These are phyloP conservation scores for Lentinula aciculospora DNA, from an alignment of 768 basidiomycete species.

Conservation along the genomic window DNA sequence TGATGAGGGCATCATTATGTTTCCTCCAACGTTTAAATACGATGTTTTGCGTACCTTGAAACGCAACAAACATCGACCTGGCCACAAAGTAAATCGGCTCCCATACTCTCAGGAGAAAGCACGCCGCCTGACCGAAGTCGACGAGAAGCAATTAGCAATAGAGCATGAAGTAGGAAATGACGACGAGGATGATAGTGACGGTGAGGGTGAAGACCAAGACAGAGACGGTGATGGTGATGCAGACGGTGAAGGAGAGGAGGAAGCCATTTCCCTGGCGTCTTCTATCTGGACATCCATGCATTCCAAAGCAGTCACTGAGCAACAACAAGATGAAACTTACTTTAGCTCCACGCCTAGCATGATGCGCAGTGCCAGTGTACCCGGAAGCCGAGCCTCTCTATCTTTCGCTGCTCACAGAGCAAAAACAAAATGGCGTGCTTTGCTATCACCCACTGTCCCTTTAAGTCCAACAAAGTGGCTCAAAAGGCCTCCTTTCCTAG, in stretches of 20 bases:
- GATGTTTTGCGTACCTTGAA: constrained; percentile 64
- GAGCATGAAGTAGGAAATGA: constrained; percentile 14
- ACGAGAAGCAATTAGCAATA: constrained; percentile 28
- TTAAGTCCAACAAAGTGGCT: constrained; percentile 25
- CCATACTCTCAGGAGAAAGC: constrained; percentile 26
- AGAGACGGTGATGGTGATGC: constrained; percentile 20
- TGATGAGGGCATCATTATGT: constrained; percentile 71
- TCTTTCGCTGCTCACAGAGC: constrained; percentile 44
- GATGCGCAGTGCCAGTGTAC: constrained; percentile 15
- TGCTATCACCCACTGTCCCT: constrained; percentile 34
- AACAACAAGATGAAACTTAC: constrained; percentile 35
- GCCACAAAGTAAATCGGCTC: constrained; percentile 30
- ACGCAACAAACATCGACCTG: constrained; percentile 32
- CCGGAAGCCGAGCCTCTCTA: constrained; percentile 33
- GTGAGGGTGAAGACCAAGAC: constrained; percentile 34
- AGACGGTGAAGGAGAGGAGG: constrained; percentile 32
- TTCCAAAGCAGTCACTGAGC: constrained; percentile 31
- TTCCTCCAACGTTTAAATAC: constrained; percentile 94
- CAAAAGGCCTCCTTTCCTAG: constrained; percentile 13
- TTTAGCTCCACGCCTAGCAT: constrained; percentile 25
- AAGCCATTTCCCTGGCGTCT: constrained; percentile 50
- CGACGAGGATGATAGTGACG: constrained; percentile 19
- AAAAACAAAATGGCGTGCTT: constrained; percentile 47
- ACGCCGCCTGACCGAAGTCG: constrained; percentile 28
- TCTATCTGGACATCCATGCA: constrained; percentile 43